Evolutionary conservation across 192 early-diverging fungal species (phyloP).

Genomic region (Coemansia nantahalensis): DNA sequence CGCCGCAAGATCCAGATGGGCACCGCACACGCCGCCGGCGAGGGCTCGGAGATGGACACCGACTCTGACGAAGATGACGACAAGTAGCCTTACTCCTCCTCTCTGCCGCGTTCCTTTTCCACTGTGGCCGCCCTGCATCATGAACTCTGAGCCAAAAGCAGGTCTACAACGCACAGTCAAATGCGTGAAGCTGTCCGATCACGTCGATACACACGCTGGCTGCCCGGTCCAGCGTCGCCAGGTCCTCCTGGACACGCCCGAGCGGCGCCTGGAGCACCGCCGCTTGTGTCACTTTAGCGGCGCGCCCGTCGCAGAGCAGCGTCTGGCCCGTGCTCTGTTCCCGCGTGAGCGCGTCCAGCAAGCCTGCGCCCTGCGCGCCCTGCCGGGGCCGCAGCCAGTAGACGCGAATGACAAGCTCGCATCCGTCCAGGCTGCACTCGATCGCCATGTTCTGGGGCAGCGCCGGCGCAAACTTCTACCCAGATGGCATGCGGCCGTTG

Average conservation of each 20-base stretch:
- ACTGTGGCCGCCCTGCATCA: too few relatives aligned
- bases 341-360: constrained; percentile 42
- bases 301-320: constrained; percentile 32
- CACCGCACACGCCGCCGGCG: constrained; percentile 5
- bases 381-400: constrained; percentile 40
- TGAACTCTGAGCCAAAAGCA: too few relatives aligned
- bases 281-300: constrained; percentile 40
- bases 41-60: constrained; percentile 28
- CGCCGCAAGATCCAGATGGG: constrained; percentile 66
- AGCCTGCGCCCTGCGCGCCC: constrained; percentile 23
- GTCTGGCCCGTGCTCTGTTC: constrained; percentile 36
- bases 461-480: constrained; percentile 47
- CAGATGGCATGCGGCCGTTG: too few relatives aligned
- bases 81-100: too few relatives aligned
- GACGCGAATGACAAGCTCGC: constrained; percentile 14
- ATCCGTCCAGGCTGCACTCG: constrained; percentile 25
- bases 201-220: constrained; percentile 28
- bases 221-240: constrained; percentile 18
- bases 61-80: constrained; percentile 7
- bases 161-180: constrained; percentile 15
- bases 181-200: constrained; percentile 40
- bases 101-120: too few relatives aligned
- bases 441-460: constrained; percentile 42
- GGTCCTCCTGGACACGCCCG: constrained; percentile 3
- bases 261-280: constrained; percentile 22